phyloP scores from a whole-genome alignment of 345 rosid genomes.

The Cardiospermum halicacabum region DNA sequence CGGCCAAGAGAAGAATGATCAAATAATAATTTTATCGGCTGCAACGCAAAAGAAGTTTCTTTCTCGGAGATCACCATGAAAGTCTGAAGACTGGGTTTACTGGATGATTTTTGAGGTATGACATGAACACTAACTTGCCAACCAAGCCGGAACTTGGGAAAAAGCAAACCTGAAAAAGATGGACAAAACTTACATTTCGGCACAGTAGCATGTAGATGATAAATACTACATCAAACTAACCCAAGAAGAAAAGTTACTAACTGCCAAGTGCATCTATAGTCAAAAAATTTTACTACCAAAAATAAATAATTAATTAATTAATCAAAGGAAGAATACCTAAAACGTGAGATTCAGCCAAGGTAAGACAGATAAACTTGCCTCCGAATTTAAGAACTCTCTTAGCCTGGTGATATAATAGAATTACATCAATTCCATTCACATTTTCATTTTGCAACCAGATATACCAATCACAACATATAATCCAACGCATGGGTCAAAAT shows the following conservation, averaged over 20 bases:
- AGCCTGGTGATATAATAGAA: conserved; percentile 39
- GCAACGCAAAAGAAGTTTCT: conserved; percentile 39
- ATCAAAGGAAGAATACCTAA: conserved; percentile 75
- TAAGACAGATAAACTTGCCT: conserved; percentile 82
- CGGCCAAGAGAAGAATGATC: conserved; percentile 37
- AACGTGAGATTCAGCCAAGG: conserved; percentile 86
- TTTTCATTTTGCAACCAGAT: no score
- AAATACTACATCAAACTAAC: not conserved
- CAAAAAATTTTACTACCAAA: conserved; percentile 1
- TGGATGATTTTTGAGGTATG: conserved; percentile 46
- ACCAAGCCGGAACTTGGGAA: conserved; percentile 79
- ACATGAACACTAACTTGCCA: conserved; percentile 68
- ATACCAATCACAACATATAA: no score
- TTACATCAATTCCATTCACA: conserved; percentile 12
- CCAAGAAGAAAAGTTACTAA: conserved; percentile 2
- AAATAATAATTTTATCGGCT: conserved; percentile 43
- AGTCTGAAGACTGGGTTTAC: conserved; percentile 49
- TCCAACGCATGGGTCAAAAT: no score
- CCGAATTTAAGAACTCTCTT: conserved; percentile 64
- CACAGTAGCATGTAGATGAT: not conserved
- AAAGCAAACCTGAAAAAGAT: conserved; percentile 66
- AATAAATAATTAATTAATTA: no score
- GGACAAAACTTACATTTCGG: conserved; percentile 11
- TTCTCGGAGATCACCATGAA: conserved; percentile 80
- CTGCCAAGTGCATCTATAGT: not conserved